Evolutionary conservation across 1,139 yeast species (phyloP), one percentile per base, ranked within the genome.

Genomic region (Candida sp.): DNA sequence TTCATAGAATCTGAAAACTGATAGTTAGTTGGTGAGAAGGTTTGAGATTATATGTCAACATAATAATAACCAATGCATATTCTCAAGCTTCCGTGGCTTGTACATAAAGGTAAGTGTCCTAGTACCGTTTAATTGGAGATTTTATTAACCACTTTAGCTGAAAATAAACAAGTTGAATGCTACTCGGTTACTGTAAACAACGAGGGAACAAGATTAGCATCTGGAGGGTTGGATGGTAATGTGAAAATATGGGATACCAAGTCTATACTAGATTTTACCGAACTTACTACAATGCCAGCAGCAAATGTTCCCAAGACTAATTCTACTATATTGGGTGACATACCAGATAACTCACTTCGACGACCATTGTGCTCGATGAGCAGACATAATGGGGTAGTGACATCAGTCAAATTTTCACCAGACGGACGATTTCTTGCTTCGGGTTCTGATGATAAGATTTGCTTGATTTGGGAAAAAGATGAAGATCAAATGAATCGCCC

Each of bases 211-310:
- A 69, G 97, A 46, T 63, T 93, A 37, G 99, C 97, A 1, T 84
- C 97, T 1, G 99, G 99, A 12, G 99, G 99, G 1, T 70, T 91
- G 44, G 99, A 93, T 64, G 97, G 98, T 2, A 89, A 88, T 56
- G 89, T 93, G 42, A 79, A 91, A 49, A 85, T 93, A 40, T 93
- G 99, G 99, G 85, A 89, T 19, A 77, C 87, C 7, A 77, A 77
- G 3, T 55, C 66, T 7, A 60, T 64, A 12, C 43, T 52, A 7
- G 52, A 49, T 41, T 63, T 62, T 45, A 53, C 48, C 33, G 45
- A 50, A 33, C 33, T 50, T 2, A 32, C 47, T 22, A 21, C 23
- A 36, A 23, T 44, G 40, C 34, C 22, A 15, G 39, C 36, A 12
- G 12, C 39, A 21, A 38, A 44, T 30, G 19, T 30, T 9, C 19